Percentiles rank a stretch among this genome's conserved stretches.
Conservation (phyloP, 768 basidiomycete species). For the Terana coerulea region DNA sequence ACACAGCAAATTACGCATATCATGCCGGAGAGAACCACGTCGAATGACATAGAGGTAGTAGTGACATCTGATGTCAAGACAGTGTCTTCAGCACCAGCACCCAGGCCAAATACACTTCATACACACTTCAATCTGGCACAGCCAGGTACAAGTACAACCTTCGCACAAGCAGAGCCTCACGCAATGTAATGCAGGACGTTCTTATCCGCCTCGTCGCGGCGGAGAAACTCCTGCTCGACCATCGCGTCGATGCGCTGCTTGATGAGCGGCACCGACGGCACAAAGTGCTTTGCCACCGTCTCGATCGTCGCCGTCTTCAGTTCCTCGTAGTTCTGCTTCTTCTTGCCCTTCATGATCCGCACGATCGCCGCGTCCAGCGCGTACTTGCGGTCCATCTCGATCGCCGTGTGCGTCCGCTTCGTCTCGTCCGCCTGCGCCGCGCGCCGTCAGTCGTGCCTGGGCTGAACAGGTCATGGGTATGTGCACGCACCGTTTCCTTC, state of each 20-base stretch:
- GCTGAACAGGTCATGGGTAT: not conserved
- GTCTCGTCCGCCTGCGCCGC: constrained; percentile 74
- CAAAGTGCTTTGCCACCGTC: constrained; percentile 84
- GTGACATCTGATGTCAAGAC: too few relatives aligned
- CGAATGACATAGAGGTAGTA: too few relatives aligned
- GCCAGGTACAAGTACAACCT: not conserved
- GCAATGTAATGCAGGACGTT: constrained; percentile 80
- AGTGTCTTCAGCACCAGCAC: too few relatives aligned
- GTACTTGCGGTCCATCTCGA: constrained; percentile 83
- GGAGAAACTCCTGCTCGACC: constrained; percentile 85
- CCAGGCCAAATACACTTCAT: too few relatives aligned
- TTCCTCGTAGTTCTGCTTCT: constrained; percentile 75
- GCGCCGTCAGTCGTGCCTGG: not conserved
- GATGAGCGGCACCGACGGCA: constrained; percentile 79
- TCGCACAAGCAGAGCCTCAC: constrained; percentile 29
- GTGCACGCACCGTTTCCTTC: constrained; percentile 75
- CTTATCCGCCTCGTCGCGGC: constrained; percentile 64
- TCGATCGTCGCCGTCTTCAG: constrained; percentile 82
- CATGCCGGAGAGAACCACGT: too few relatives aligned
- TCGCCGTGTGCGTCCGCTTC: constrained; percentile 72
- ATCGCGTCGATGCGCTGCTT: constrained; percentile 80
- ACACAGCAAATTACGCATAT: too few relatives aligned
- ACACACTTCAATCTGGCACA: too few relatives aligned
- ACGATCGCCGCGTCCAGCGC: constrained; percentile 94
- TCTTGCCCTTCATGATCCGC: constrained; percentile 91